Base-by-base conservation (phyloP, 805 yeast species). In the Ogataea paradorogensis region DNA sequence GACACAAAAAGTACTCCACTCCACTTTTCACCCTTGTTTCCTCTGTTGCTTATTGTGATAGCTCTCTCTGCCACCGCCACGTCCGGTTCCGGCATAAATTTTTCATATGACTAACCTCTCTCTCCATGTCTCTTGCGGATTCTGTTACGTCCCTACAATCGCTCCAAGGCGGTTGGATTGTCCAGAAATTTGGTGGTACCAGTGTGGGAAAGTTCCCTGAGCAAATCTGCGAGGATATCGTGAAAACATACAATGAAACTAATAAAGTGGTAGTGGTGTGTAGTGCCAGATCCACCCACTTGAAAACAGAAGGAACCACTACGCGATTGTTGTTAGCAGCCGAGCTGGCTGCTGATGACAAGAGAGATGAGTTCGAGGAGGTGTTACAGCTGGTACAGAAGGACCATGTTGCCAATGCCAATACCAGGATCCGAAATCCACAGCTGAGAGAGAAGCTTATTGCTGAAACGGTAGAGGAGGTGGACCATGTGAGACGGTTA, bases 151-250 rank as follows among this genome's bases (percentile, higher is more conserved):
- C 55, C 5, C 37, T 51, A 21, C 35, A 28, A 9, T 54, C 61
- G 4, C 32, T 51, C 5, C 42, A 48, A 5, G 31, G 54, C 2
- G 54, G 54, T 13, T 83, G 91, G 90, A 62, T 84, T 3, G 84
- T 93, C 6, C 99, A 93, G 63, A 93, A 93, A 64, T 93, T 87
- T 56, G 99, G 99, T 34, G 99, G 99, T 38, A 93, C 99, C 11
- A 82, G 93, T 33, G 96, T 93, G 23, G 99, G 99, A 15, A 93
- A 93, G 61, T 90, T 93, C 62, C 86, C 96, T 8, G 80, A 74
- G 36, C 76, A 82, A 49, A 93, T 93, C 40, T 89, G 88, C 20
- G 84, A 84, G 44, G 86, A 88, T 50, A 88, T 93, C 34, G 85
- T 93, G 33, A 79, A 78, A 55, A 76, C 70, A 16, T 87, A 79